phyloP scores from a whole-genome alignment of 2,329 filamentous ascomycete genomes.

The Fusarium anthophilum region DNA sequence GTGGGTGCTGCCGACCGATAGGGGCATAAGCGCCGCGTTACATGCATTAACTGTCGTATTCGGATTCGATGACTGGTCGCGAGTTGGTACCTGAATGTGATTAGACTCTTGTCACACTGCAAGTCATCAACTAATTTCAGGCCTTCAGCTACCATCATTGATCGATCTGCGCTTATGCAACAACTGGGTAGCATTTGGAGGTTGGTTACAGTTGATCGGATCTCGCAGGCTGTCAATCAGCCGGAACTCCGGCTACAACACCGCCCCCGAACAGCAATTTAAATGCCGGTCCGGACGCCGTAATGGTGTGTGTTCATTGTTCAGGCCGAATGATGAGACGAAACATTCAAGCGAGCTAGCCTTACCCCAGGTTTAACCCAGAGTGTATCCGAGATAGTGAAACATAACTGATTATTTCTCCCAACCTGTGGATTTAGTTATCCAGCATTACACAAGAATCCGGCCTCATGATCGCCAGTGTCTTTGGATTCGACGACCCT shows the following conservation, averaged over 20 bases:
- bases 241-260: not conserved
- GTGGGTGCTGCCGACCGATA: conserved; percentile 19
- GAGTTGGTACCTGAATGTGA: not conserved
- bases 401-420: not conserved
- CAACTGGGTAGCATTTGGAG: not conserved
- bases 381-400: not conserved
- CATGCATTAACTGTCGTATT: conserved; percentile 23
- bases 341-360: conserved; percentile 5
- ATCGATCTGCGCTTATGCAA: conserved; percentile 7
- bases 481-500: not conserved
- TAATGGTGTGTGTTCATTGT: not conserved
- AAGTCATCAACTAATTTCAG: not conserved
- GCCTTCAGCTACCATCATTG: not conserved
- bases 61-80: not conserved
- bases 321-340: not conserved
- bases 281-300: conserved; percentile 7
- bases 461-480: not conserved
- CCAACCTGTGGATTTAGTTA: not conserved
- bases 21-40: conserved; percentile 19
- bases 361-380: not conserved
- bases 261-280: not conserved
- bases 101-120: not conserved
- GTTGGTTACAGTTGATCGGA: not conserved
- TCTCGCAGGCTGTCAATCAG: not conserved
- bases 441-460: not conserved